Conservation (phyloP, 2,329 filamentous ascomycete genomes). For the Fusarium bulbicola region DNA sequence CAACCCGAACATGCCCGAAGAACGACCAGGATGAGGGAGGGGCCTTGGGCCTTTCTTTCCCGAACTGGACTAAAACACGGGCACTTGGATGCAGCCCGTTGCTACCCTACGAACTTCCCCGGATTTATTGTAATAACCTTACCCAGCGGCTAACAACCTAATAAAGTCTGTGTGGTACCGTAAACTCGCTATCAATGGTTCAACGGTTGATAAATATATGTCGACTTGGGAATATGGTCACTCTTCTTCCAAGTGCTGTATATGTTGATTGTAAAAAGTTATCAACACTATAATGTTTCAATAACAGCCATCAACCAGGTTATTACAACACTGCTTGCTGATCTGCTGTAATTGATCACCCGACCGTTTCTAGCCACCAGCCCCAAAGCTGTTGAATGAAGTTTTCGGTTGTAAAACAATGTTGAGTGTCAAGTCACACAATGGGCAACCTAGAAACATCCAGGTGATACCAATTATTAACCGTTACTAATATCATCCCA, state of each 20-base stretch:
- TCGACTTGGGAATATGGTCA: background rate
- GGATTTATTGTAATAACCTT: conserved; percentile 26
- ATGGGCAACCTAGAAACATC: background rate
- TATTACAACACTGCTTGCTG: background rate
- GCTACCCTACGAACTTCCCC: conserved; percentile 28
- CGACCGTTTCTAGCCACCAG: background rate
- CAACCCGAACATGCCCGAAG: conserved; percentile 32
- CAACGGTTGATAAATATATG: too few species aligned
- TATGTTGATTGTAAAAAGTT: background rate
- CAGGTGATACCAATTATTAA: background rate
- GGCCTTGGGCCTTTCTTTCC: conserved; percentile 12
- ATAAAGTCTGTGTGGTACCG: background rate
- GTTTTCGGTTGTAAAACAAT: too few species aligned
- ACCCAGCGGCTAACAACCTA: conserved; percentile 9
- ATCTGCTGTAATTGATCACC: background rate
- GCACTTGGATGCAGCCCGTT: conserved; percentile 17
- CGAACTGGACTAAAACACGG: conserved; percentile 15
- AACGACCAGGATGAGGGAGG: conserved; percentile 15
- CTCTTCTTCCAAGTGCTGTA: background rate
- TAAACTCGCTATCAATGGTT: background rate
- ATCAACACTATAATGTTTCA: background rate
- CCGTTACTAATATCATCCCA: background rate
- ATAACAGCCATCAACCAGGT: background rate
- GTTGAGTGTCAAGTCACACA: background rate
- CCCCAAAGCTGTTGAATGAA: too few species aligned